Percentiles rank a stretch among this genome's conserved stretches.
phyloP scores from a whole-genome alignment of 257 asterid genomes.

The Solanum tarijense region DNA sequence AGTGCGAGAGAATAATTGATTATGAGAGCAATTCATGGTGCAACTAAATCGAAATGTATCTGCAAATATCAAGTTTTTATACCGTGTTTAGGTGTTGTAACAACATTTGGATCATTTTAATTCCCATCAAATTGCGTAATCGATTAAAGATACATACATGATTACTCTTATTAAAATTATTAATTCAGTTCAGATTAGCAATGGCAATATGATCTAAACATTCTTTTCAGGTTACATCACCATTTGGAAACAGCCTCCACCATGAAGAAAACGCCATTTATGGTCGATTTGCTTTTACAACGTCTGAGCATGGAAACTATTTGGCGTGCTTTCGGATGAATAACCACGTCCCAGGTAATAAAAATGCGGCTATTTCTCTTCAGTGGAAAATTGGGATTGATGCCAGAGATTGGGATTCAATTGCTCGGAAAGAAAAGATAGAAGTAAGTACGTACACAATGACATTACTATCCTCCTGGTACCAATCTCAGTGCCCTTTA shows the following conservation, averaged over 20 bases:
- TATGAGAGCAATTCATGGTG: neutral
- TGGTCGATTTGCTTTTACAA: constrained; percentile 80
- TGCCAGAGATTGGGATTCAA: constrained; percentile 79
- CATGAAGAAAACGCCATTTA: constrained; percentile 48
- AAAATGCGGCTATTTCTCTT: constrained; percentile 49
- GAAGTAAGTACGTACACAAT: constrained; percentile 34
- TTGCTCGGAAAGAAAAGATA: constrained; percentile 81
- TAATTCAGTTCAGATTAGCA: neutral
- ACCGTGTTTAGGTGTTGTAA: neutral
- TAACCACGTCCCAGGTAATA: constrained; percentile 22
- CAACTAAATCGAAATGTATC: neutral
- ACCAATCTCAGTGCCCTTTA: neutral
- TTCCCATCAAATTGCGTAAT: neutral
- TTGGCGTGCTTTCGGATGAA: constrained; percentile 54
- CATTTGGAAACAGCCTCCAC: constrained; percentile 56
- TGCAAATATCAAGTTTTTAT: neutral
- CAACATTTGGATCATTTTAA: neutral
- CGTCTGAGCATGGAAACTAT: constrained; percentile 71
- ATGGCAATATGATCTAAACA: neutral
- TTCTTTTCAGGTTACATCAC: constrained; percentile 56
- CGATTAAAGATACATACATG: neutral
- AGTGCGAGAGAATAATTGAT: neutral
- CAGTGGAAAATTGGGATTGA: constrained; percentile 86
- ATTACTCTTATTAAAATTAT: neutral
- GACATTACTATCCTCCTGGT: neutral